Percentiles rank a stretch among this genome's conserved stretches.
phyloP scores from a whole-genome alignment of 805 yeast genomes.

The Tetrapisispora namnaoensis region DNA sequence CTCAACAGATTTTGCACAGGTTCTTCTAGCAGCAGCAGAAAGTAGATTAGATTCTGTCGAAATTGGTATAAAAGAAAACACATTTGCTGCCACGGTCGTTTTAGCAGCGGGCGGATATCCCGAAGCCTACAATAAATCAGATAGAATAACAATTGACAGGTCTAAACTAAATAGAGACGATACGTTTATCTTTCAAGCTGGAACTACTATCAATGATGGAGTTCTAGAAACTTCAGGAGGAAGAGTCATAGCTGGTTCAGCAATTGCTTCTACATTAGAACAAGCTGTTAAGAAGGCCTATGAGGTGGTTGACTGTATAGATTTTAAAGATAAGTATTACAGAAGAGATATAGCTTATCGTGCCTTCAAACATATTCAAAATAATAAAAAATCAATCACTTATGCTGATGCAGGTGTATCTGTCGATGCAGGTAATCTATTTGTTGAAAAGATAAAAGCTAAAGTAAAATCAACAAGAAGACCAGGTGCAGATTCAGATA shows the following conservation, averaged over 20 bases:
- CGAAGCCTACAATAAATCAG: slow-evolving; percentile 75
- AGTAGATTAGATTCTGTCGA: slow-evolving; percentile 81
- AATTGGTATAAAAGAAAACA: slow-evolving; percentile 42
- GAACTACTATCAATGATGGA: slow-evolving; percentile 56
- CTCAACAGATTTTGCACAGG: slow-evolving; percentile 86
- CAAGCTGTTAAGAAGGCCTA: slow-evolving; percentile 84
- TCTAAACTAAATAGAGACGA: slow-evolving; percentile 22
- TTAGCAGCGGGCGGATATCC: slow-evolving; percentile 98
- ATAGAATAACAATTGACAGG: slow-evolving; percentile 51
- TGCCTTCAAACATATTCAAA: slow-evolving; percentile 52
- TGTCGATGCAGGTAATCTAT: slow-evolving; percentile 85
- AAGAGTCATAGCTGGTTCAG: slow-evolving; percentile 91
- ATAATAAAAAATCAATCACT: slow-evolving; percentile 41
- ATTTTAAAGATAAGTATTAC: slow-evolving; percentile 67
- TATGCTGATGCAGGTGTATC: slow-evolving; percentile 96
- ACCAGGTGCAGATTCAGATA: slow-evolving; percentile 94
- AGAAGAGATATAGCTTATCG: slow-evolving; percentile 93
- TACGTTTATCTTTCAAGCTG: slow-evolving; percentile 88
- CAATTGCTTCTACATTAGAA: slow-evolving; percentile 63
- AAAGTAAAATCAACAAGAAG: slow-evolving; percentile 88
- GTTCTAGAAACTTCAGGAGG: slow-evolving; percentile 84
- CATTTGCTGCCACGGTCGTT: slow-evolving; percentile 84
- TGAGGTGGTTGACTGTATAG: slow-evolving; percentile 66
- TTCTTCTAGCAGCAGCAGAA: slow-evolving; percentile 88
- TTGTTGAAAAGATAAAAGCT: slow-evolving; percentile 84